Evolutionary conservation across 768 basidiomycete species (phyloP).

Genomic region (Mycena alexandri): DNA sequence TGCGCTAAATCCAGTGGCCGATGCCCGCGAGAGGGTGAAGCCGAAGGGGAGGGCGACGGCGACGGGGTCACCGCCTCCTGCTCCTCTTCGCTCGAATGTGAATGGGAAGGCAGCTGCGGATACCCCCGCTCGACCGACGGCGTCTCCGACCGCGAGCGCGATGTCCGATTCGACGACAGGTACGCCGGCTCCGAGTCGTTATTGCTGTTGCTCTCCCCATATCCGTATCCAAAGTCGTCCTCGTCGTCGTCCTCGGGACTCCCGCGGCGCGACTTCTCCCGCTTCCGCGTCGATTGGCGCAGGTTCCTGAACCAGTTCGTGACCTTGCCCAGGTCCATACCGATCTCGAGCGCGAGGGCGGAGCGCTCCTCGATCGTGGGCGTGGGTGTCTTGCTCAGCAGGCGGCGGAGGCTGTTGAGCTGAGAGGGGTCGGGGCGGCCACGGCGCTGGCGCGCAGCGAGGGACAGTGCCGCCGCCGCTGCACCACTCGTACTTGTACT

Average conservation of each 20-base stretch:
- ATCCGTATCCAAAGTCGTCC: neutral
- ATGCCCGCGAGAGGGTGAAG: slow-evolving; percentile 32
- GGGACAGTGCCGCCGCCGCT: slow-evolving; percentile 32
- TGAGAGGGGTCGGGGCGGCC: slow-evolving; percentile 86
- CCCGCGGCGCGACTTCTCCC: slow-evolving; percentile 51
- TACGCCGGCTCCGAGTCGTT: slow-evolving; percentile 47
- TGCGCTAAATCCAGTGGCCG: slow-evolving; percentile 42
- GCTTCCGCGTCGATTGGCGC: slow-evolving; percentile 83
- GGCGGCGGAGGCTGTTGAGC: slow-evolving; percentile 78
- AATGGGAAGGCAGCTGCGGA: neutral
- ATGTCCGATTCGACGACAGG: slow-evolving; percentile 32
- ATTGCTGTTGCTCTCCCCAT: slow-evolving; percentile 46
- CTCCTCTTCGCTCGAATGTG: slow-evolving; percentile 35
- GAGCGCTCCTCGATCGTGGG: slow-evolving; percentile 87
- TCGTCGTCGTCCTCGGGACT: too few relatives aligned
- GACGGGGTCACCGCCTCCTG: slow-evolving; percentile 36
- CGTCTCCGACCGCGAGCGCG: too few relatives aligned
- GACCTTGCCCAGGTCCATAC: slow-evolving; percentile 89
- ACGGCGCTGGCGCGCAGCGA: slow-evolving; percentile 72
- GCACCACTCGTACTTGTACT: too few relatives aligned
- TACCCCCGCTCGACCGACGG: slow-evolving; percentile 24
- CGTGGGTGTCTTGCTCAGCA: slow-evolving; percentile 75
- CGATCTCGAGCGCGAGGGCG: slow-evolving; percentile 79
- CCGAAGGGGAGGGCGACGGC: slow-evolving; percentile 42
- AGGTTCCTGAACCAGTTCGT: slow-evolving; percentile 92